Base-by-base conservation (phyloP, 192 early-diverging fungal genomes). In the Backusella liffmaniae region DNA sequence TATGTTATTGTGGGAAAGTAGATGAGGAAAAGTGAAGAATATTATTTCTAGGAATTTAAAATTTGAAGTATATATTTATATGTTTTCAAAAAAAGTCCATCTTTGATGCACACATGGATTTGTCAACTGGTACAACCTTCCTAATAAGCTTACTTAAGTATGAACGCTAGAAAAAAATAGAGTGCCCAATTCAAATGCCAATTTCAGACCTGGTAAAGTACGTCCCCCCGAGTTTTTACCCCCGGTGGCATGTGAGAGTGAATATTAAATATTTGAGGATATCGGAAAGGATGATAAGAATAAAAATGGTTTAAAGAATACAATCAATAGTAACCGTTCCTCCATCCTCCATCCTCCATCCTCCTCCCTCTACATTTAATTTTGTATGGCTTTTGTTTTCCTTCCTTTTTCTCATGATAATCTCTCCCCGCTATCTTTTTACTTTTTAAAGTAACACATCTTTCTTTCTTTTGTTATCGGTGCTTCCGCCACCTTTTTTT, bases 41-140 rank as follows among this genome's bases (percentile, higher is more conserved):
- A 49, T 49, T 49, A 49, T 49, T 49, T 49, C 46, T 3, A 59
- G 53, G 53, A 59, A 59, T 59, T 59, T 32, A 32, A 59, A 59
- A 59, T 59, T 59, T 59, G 53, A 56, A 21, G 51, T 56, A 56
- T 56, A 56, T 56, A 56, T 56, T 56, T 56, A 56, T 56, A 56
- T 56, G 51, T 56, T 56, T 56, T 56, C 21, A 49, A 49, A n/a
- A 49, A 49, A 49, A 49, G 21, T 12, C 56, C 56, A 62, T 62
- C 26, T 62, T 62, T 62, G 56, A 62, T 62, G 21, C 56, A 26
- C 56, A 62, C 23, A 62, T 62, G 23, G 56, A 62, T 62, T 62
- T 62, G 23, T 26, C 21, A 62, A 62, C 56, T 13, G 23, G 56
- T 62, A 29, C 56, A 13, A 62, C 56, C 56, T 62, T 62, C 56